Base-by-base conservation (phyloP, 2,329 filamentous ascomycete genomes). In the Diplocarpon rosae region DNA sequence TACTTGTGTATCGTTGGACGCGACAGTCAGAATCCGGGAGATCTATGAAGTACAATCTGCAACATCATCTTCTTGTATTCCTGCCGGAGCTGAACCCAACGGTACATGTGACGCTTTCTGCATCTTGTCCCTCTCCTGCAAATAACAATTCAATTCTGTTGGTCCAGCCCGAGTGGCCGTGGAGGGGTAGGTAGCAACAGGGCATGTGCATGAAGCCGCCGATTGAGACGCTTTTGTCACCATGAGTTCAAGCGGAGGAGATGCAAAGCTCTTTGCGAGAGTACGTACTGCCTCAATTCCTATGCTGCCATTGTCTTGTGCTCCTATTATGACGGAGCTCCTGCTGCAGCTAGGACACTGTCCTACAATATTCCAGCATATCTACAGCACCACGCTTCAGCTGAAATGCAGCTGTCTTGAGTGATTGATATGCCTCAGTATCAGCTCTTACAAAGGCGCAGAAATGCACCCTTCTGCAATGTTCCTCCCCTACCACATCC, bases 241-340 rank as follows among this genome's bases (percentile, higher is more conserved):
- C 37, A 63, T 63, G 61, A 60, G 56, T 53, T 60, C 59, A 44
- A 68, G 79, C 66, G 86, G 85, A 69, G 88, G 92, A 68, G 92
- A 96, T 79, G 94, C 92, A 70, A 96, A 95, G 78, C 82, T 98
- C 70, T 98, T 98, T 73, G 90, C 92, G 66, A 81, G 92, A 73
- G 92, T 98, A 82, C 60, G 79, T 79, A 50, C 44, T 50, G 49
- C 52, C 52, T 47, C 52, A 46, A 33, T 53, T 45, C 45, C 42
- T 44, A n/a, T 38, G 53, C 48, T 50, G 27, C 35, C 32, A 39
- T 30, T 42, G 17, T 27, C 24, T 12, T 37, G 17, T 32, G 8
- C 30, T 7, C 39, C 32, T 30, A 31, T 20, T 35, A 27, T 39
- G 33, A 36, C 28, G 31, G 13, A 42, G 20, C 7, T 4, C 32